Evolutionary conservation across 768 basidiomycete species (phyloP), one percentile per base, ranked within the genome.

Genomic region (Naganishia kalamii): DNA sequence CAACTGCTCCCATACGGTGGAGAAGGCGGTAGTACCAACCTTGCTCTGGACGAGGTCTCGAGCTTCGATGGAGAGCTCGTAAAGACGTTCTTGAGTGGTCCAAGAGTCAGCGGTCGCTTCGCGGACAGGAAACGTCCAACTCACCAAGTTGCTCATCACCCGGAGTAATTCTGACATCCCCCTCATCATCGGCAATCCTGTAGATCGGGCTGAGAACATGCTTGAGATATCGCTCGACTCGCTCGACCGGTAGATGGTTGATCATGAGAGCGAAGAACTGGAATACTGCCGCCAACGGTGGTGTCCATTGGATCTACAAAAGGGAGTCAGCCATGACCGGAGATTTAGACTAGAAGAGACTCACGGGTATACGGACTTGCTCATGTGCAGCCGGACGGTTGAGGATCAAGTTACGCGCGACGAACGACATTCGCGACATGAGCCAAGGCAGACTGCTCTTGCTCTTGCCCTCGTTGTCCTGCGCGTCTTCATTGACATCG

Each of bases 251-350:
- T 82, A 98, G 85, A 71, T 84, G 79, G 1, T 87, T 85, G 2
- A 85, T 79, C 86, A 96, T 91, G 0, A 92, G 93, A 0, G 92
- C 96, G 71, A 98, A 96, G 88, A 92, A 96, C 17, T 89, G 87
- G 48, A 99, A 76, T 44, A 88, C 84, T 0, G 90, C 85, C 1
- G 87, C 77, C 0, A 92, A 88, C 65, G 91, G 88, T 30, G 88
- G 84, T 4, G 85, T 81, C 92, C 94, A 98, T 72, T 87, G 87
- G 0, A 81, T 79, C 90, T 96, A 72, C 17, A 41, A 33, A 25
- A 23, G 11, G 54, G n/a, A 21, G 7, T 35, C 35, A 37, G 13
- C 19, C 32, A 52, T 35, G 25, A 43, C 23, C 35, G 71, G 30
- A 29, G 41, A n/a, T 40, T 8, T 37, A 1, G 59, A 47, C 3